Conservation (phyloP, 1,284 basidiomycete genomes). For the Fomes fomentarius region DNA sequence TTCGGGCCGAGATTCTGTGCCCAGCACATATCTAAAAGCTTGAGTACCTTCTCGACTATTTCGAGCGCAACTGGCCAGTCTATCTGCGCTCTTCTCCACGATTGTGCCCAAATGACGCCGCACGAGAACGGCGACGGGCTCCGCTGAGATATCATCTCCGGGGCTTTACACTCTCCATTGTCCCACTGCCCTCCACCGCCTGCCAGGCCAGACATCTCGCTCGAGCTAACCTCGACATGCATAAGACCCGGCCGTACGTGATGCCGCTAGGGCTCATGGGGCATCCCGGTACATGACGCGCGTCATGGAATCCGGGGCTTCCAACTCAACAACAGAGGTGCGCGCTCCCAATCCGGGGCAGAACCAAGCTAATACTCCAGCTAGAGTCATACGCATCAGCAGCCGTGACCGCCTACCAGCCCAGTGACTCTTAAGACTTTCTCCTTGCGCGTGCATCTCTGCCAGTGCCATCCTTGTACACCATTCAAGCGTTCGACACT, state of each 20-base stretch:
- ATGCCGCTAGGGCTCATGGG: too few species aligned
- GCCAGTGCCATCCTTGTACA: too few species aligned
- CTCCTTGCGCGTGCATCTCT: too few species aligned
- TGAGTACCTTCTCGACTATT: conserved; percentile 1
- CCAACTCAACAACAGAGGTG: too few species aligned
- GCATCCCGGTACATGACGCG: too few species aligned
- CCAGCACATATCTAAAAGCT: conserved; percentile 3
- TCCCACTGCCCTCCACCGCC: neutral
- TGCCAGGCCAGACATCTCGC: neutral
- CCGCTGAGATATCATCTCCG: conserved; percentile 16
- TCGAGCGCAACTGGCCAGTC: too few species aligned
- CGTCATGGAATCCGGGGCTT: too few species aligned
- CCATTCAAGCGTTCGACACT: too few species aligned
- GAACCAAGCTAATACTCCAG: neutral
- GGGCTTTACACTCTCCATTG: neutral
- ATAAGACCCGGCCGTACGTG: too few species aligned
- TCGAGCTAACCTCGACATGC: neutral
- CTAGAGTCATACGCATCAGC: too few species aligned
- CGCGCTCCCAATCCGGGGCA: neutral
- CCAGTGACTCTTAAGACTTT: neutral
- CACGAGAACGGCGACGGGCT: conserved; percentile 10
- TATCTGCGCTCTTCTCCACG: too few species aligned
- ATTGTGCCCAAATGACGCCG: conserved; percentile 1
- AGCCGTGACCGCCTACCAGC: neutral
- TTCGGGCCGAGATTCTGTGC: conserved; percentile 18